phyloP scores from a whole-genome alignment of 2,329 filamentous ascomycete species.

The Neoarthrinium moseri region DNA sequence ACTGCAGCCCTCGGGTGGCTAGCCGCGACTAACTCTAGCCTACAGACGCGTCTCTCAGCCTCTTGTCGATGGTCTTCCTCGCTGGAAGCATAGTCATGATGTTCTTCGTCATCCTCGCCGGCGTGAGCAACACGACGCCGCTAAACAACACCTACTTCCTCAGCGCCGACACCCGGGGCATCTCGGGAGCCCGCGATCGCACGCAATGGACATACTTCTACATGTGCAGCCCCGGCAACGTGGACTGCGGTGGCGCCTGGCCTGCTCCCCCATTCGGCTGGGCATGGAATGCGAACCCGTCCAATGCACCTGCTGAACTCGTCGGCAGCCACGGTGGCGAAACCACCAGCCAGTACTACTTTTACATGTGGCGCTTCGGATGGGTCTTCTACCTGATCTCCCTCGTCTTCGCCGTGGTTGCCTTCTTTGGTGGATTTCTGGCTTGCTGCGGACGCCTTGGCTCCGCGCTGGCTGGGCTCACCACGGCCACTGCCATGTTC shows the following conservation, averaged over 20 bases:
- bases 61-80: slow-evolving; percentile 47
- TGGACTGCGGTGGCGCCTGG: slow-evolving; percentile 62
- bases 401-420: slow-evolving; percentile 71
- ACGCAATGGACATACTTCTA: slow-evolving; percentile 93
- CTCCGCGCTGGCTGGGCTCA: slow-evolving; percentile 62
- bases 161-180: slow-evolving; percentile 70
- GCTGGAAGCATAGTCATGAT: slow-evolving; percentile 52
- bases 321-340: slow-evolving; percentile 51
- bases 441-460: slow-evolving; percentile 71
- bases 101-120: slow-evolving; percentile 59
- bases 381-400: slow-evolving; percentile 89
- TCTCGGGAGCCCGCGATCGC: slow-evolving; percentile 63
- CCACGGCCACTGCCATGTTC: slow-evolving; percentile 61
- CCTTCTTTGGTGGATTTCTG: slow-evolving; percentile 67
- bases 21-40: background rate
- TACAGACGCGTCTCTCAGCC: slow-evolving; percentile 39
- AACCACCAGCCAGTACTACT: slow-evolving; percentile 64
- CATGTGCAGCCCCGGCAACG: slow-evolving; percentile 66
- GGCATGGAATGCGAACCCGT: slow-evolving; percentile 56
- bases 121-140: slow-evolving; percentile 46
- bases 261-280: slow-evolving; percentile 70
- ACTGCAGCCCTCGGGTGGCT: no score
- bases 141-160: slow-evolving; percentile 84
- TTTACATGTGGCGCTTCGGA: slow-evolving; percentile 84
- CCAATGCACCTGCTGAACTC: slow-evolving; percentile 42